Evolutionary conservation across 306 rosid genomes (phyloP).

Genomic region (Oxytropis ochrocephala): DNA sequence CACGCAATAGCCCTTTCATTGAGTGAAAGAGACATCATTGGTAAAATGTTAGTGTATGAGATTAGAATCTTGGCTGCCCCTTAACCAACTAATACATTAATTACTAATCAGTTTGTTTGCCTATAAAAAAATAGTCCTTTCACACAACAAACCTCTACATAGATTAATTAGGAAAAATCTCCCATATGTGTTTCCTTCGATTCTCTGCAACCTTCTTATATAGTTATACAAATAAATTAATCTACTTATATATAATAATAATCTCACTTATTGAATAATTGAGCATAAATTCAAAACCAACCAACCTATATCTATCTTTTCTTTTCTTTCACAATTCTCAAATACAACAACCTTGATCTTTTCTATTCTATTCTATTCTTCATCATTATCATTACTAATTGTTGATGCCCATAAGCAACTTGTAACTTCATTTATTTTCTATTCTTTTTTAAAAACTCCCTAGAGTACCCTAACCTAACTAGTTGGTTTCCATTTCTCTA

Average conservation of each 20-base stretch:
- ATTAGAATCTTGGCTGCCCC: no score
- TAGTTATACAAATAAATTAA: neutral
- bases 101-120: no score
- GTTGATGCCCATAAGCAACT: conserved; percentile 49
- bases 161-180: neutral
- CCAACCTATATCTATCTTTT: neutral
- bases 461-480: conserved; percentile 18
- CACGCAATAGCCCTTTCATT: neutral
- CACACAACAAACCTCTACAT: neutral
- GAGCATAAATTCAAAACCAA: neutral
- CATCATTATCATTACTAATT: neutral
- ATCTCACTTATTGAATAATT: neutral
- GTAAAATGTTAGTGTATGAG: no score
- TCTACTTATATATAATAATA: neutral
- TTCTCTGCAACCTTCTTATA: neutral
- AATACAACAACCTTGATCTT: neutral
- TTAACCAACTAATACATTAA: no score
- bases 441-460: neutral
- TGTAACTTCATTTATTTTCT: conserved; percentile 16
- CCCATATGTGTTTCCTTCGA: neutral
- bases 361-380: neutral
- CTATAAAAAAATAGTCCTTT: no score
- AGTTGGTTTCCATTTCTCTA: conserved; percentile 23
- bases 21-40: no score
- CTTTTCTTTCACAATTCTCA: neutral